Base-by-base conservation (phyloP, 805 yeast species). In the Suhomyces sp. region DNA sequence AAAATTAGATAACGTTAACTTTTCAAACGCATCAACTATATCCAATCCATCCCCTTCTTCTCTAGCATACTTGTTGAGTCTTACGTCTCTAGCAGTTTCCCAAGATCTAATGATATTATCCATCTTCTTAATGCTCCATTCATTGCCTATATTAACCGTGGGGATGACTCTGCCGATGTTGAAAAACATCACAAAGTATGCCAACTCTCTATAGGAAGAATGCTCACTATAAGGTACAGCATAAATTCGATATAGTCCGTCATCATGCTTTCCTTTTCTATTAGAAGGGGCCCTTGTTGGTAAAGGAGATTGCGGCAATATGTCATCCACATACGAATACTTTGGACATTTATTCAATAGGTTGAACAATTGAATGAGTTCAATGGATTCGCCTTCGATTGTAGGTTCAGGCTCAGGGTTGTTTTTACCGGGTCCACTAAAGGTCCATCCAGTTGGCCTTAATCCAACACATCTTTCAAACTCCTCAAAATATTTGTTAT, bases 391-490 rank as follows among this genome's bases (percentile, higher is more conserved):
- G 17, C 9, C 24, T 5, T 17, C 13, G 4, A 28, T 19, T 31
- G 27, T 33, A 25, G 28, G 14, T 28, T 28, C 22, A 29, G 15
- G 35, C 27, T 33, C 29, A 37, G 19, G 33, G 37, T 31, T 27
- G 43, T 33, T 4, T 46, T 44, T 16, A 43, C 43, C 16, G 31
- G 32, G 25, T 19, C 39, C 14, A 35, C 47, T 36, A 54, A 75
- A 83, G 2, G 88, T 71, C 98, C 98, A 93, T 0, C 98, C 98
- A 0, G 97, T 88, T 0, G 98, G 97, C 33, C 77, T 68, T 22
- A 85, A 66, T 0, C 86, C 95, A n/a, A 84, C 68, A 26, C 87
- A 70, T 30, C 77, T 68, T 34, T 78, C 79, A 53, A 74, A 83
- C 26, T 65, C 58, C 18, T 54, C 58, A 25, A 62, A 63, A 41